Percentiles rank a stretch among this genome's conserved stretches.
Evolutionary conservation across 768 basidiomycete genomes (phyloP).

Genomic region (Boletales sp.): DNA sequence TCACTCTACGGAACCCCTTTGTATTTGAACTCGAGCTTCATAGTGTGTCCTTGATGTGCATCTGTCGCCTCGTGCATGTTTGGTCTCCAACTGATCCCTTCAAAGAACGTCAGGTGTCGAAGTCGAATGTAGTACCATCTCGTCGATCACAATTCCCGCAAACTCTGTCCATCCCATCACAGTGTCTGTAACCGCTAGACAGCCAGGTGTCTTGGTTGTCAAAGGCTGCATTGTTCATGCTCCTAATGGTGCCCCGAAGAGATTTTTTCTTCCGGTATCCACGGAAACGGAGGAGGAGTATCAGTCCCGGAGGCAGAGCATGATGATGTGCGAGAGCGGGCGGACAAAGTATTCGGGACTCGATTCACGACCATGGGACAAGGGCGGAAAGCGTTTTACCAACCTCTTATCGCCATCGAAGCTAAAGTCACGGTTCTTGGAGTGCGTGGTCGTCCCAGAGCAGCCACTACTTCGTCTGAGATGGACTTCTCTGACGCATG

Average conservation of each 20-base stretch:
- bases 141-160: conserved; percentile 64
- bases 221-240: conserved; percentile 80
- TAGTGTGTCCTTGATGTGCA: conserved; percentile 74
- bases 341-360: conserved; percentile 75
- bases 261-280: conserved; percentile 72
- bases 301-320: conserved; percentile 52
- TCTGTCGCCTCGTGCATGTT: background rate
- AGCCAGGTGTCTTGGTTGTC: conserved; percentile 64
- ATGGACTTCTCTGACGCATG: conserved; percentile 86
- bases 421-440: conserved; percentile 51
- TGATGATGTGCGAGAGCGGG: conserved; percentile 60
- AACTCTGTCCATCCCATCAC: conserved; percentile 70
- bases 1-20: conserved; percentile 89
- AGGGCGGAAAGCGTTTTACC: conserved; percentile 40
- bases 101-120: conserved; percentile 76
- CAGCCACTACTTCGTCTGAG: conserved; percentile 87
- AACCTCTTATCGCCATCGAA: conserved; percentile 23
- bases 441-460: conserved; percentile 81
- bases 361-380: conserved; percentile 63
- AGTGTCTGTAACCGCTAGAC: conserved; percentile 61
- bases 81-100: conserved; percentile 6
- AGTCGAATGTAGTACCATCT: conserved; percentile 63
- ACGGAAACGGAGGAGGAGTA: conserved; percentile 69
- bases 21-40: conserved; percentile 89
- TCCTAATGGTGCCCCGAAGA: conserved; percentile 63